Evolutionary conservation across 129 eudicot genomes (phyloP).

Genomic region (Pseudognaphalium luteoalbum): DNA sequence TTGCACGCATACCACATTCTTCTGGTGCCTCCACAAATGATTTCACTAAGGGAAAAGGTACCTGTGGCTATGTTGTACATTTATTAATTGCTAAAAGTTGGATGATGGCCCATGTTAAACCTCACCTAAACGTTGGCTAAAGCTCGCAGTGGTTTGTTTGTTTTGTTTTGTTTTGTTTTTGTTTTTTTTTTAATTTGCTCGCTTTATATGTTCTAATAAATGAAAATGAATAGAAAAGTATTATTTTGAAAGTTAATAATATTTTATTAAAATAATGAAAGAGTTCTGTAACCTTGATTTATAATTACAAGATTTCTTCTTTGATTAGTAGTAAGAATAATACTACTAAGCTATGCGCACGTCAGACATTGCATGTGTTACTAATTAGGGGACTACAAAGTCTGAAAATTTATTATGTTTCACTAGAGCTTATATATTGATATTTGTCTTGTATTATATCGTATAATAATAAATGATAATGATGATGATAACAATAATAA

Average conservation of each 20-base stretch:
- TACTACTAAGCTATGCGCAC: not conserved
- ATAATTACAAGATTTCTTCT: not conserved
- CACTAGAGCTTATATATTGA: too few relatives aligned
- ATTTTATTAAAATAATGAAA: not conserved
- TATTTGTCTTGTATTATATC: not conserved
- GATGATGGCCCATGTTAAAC: not conserved
- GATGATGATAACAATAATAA: too few relatives aligned
- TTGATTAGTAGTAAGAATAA: not conserved
- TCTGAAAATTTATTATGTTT: not conserved
- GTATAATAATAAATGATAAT: not conserved
- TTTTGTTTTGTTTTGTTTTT: too few relatives aligned
- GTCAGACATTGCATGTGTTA: not conserved
- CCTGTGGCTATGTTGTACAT: not conserved
- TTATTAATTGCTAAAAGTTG: constrained; percentile 6
- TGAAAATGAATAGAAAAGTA: not conserved
- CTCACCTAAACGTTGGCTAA: not conserved
- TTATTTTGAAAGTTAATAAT: not conserved
- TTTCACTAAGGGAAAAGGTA: constrained; percentile 64
- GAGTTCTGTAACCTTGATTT: not conserved
- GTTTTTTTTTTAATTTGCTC: not conserved
- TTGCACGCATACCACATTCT: constrained; percentile 44
- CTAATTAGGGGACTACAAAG: not conserved
- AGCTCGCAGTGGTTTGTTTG: too few relatives aligned
- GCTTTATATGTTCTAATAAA: not conserved
- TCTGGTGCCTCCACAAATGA: constrained; percentile 37